phyloP scores from a whole-genome alignment of 768 basidiomycete genomes.

The Hygrophorus russula region DNA sequence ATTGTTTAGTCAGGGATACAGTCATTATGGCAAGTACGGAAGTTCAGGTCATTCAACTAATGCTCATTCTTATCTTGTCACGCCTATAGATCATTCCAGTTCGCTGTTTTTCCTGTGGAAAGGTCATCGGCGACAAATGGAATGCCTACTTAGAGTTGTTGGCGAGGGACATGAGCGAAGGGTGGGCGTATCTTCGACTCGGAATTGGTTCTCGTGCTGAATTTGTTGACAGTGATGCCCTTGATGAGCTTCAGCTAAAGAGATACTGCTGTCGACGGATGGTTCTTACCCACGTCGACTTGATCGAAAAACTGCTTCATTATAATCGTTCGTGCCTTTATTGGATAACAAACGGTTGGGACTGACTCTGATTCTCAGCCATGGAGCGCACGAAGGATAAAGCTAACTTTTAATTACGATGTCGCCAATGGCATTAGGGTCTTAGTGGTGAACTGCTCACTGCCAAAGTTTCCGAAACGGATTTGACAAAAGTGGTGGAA shows the following conservation, averaged over 20 bases:
- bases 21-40: too few species aligned
- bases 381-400: slow-evolving; percentile 42
- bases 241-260: slow-evolving; percentile 82
- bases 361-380: slow-evolving; percentile 16
- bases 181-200: slow-evolving; percentile 39
- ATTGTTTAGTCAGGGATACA: too few species aligned
- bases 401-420: slow-evolving; percentile 5
- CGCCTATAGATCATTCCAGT: slow-evolving; percentile 81
- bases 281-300: slow-evolving; percentile 95
- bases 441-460: too few species aligned
- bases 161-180: slow-evolving; percentile 75
- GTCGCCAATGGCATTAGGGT: too few species aligned
- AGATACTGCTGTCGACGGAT: slow-evolving; percentile 95
- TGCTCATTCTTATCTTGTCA: too few species aligned
- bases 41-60: too few species aligned
- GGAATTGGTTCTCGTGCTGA: background rate
- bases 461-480: too few species aligned
- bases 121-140: slow-evolving; percentile 97
- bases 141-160: slow-evolving; percentile 75
- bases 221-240: slow-evolving; percentile 53
- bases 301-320: slow-evolving; percentile 93
- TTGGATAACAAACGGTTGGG: background rate
- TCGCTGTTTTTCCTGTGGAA: slow-evolving; percentile 92
- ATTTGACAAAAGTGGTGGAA: too few species aligned
- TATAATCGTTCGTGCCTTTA: slow-evolving; percentile 69